Conservation (phyloP, 2,329 filamentous ascomycete genomes). For the Venturiaceae sp. region DNA sequence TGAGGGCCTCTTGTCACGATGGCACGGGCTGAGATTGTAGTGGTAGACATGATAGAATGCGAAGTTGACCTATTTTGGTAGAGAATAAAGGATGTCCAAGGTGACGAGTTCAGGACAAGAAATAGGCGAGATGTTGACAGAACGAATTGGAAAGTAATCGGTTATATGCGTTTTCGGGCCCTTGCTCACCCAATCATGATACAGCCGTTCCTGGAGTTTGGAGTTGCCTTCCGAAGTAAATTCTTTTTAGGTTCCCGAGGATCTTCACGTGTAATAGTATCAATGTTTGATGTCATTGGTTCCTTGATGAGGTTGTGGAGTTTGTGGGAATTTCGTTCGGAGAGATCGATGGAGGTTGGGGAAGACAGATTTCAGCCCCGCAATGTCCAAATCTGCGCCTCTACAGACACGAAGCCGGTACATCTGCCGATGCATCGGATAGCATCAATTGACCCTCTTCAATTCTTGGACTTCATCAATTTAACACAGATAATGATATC, state of each 20-base stretch:
- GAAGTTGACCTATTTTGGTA: too few relatives aligned
- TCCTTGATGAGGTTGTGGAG: not conserved
- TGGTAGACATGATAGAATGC: too few relatives aligned
- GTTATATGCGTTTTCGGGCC: not conserved
- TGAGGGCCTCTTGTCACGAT: constrained; percentile 29
- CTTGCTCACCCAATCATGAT: not conserved
- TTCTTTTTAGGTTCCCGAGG: not conserved
- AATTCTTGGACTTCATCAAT: too few relatives aligned
- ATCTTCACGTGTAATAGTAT: not conserved
- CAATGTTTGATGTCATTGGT: not conserved
- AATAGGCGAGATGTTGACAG: not conserved
- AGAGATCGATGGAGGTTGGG: not conserved
- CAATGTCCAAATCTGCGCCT: too few relatives aligned
- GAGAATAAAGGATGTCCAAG: not conserved
- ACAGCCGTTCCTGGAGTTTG: not conserved
- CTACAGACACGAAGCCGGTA: too few relatives aligned
- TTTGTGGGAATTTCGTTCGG: not conserved
- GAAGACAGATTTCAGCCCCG: too few relatives aligned
- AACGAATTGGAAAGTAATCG: not conserved
- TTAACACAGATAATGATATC: too few relatives aligned
- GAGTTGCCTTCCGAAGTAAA: not conserved
- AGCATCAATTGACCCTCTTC: too few relatives aligned
- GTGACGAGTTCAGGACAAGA: not conserved
- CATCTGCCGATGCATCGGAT: too few relatives aligned
- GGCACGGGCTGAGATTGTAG: constrained; percentile 13